Base-by-base conservation (phyloP, 257 asterid species). In the Verbena officinalis region DNA sequence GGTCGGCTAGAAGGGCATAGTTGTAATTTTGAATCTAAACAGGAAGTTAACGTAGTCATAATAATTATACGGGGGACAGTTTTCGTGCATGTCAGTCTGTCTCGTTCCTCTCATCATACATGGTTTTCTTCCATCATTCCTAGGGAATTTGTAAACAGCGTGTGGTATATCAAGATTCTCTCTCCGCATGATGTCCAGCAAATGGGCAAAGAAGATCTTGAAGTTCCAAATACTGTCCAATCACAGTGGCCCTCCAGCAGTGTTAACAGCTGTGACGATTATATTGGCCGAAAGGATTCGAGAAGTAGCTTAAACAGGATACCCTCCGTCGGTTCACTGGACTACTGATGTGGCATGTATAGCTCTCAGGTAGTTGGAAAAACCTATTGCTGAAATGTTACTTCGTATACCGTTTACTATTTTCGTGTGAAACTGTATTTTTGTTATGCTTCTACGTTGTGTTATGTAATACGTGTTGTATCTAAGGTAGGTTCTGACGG, bases 131-230 rank as follows among this genome's bases (percentile, higher is more conserved):
- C 39, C 34, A 70, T 55, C 1, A 6, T 20, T 73, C 19, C 72
- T 27, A 86, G 95, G 91, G 91, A 81, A 70, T 86, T 86, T 40
- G 82, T 86, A 20, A 86, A 85, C 73, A 86, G 68, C 19, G 91
- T 86, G 13, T 76, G 84, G 87, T 80, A 80, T 55, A 84, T 86
- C 81, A 86, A 84, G 81, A 86, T 86, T 61, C 82, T 86, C 30
- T 84, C 91, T 70, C 91, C 95, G 0, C 73, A 61, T 14, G 91
- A 86, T 68, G 91, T 84, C 77, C 91, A 84, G 66, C 95, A 86
- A 67, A 82, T 86, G 91, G 89, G 86, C 52, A 86, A 79, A 73
- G 87, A 74, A 6, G 87, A 87, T 33, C 78, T 81, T n/a, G 74
- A 75, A 66, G 89, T 76, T 68, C 85, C 87, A 20, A 81, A 73